These are phyloP conservation scores for Dryas octopetala DNA, from an alignment of 306 rosid genomes.

Conservation along the genomic window DNA sequence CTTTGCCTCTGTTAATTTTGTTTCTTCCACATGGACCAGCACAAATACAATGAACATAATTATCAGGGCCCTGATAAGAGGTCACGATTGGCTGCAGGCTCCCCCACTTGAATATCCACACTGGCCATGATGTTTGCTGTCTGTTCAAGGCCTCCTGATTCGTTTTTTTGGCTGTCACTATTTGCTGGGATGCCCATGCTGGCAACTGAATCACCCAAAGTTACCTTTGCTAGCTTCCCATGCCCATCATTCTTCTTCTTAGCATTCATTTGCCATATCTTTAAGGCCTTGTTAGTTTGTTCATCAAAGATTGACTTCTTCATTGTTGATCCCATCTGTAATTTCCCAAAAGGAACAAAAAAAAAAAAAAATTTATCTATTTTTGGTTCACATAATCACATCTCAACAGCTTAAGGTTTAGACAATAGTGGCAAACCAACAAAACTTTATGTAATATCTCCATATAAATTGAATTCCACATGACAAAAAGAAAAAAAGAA, in stretches of 20 bases:
- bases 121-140: conserved; percentile 26
- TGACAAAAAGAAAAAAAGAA: neutral
- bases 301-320: conserved; percentile 92
- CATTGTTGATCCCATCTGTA: conserved; percentile 96
- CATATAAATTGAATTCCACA: neutral
- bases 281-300: conserved; percentile 80
- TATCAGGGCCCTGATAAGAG: conserved; percentile 10
- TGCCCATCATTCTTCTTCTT: conserved; percentile 49
- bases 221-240: conserved; percentile 20
- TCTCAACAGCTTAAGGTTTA: no score
- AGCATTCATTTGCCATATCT: conserved; percentile 78
- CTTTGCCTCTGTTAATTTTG: neutral
- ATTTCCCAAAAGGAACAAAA: conserved; percentile 5
- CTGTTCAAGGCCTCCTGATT: neutral
- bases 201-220: conserved; percentile 33
- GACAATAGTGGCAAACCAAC: no score
- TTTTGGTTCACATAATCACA: no score
- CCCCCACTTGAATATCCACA: conserved; percentile 15
- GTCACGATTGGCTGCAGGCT: neutral
- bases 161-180: neutral
- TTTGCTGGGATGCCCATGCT: conserved; percentile 30
- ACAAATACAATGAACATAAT: neutral
- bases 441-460: no score
- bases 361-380: neutral
- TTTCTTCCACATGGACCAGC: neutral